Evolutionary conservation across 148 eudicot genomes (phyloP).

Genomic region (Fagopyrum esculentum): DNA sequence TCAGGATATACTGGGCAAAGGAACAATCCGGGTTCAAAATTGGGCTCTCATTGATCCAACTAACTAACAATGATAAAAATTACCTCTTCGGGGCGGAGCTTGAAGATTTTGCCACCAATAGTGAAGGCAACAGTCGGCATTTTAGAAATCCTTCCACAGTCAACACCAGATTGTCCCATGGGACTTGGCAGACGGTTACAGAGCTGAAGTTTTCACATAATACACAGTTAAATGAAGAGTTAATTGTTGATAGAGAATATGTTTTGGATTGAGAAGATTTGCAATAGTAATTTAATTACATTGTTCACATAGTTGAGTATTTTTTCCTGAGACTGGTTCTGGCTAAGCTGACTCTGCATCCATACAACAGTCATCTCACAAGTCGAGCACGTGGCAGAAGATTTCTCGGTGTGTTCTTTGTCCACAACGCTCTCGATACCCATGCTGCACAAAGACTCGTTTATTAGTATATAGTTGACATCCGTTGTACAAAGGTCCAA

Average conservation of each 20-base stretch:
- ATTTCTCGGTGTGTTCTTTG: conserved; percentile 29
- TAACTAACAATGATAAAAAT: neutral
- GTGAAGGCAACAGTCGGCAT: conserved; percentile 83
- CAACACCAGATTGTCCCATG: conserved; percentile 67
- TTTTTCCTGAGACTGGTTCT: conserved; percentile 64
- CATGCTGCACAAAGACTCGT: conserved; percentile 31
- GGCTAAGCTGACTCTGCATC: conserved; percentile 70
- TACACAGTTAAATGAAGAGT: conserved; percentile 6
- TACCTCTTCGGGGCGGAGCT: conserved; percentile 76
- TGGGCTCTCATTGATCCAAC: too few relatives aligned
- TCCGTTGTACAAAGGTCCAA: neutral
- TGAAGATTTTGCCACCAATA: conserved; percentile 61
- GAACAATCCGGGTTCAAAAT: neutral
- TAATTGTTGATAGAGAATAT: neutral
- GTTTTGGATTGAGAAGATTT: neutral
- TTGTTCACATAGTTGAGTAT: conserved; percentile 56
- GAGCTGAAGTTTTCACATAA: conserved; percentile 35
- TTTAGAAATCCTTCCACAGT: conserved; percentile 49
- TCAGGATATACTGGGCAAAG: conserved; percentile 60
- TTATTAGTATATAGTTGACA: neutral
- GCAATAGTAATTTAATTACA: conserved; percentile 28
- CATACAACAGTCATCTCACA: conserved; percentile 97
- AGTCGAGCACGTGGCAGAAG: conserved; percentile 56
- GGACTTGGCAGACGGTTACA: conserved; percentile 75
- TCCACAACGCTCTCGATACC: conserved; percentile 71